Evolutionary conservation across 179 eudicot genomes (phyloP).

Genomic region (Drosera spatulata): DNA sequence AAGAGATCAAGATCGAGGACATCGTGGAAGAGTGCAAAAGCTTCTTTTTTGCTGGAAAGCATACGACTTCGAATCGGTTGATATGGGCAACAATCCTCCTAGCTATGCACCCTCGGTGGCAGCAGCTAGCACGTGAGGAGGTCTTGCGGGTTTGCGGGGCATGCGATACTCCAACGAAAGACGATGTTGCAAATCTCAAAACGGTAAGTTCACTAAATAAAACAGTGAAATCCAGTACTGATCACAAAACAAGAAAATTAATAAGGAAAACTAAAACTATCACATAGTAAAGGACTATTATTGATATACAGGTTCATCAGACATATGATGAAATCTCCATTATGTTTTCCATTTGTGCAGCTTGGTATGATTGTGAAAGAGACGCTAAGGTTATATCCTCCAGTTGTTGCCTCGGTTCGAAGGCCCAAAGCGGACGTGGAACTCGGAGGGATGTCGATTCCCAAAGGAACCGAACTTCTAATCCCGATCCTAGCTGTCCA

Average conservation of each 20-base stretch:
- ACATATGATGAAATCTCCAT: not conserved
- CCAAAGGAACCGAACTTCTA: conserved; percentile 27
- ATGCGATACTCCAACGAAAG: conserved; percentile 55
- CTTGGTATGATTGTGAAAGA: conserved; percentile 52
- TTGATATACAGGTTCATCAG: no score
- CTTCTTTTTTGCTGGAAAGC: conserved; percentile 40
- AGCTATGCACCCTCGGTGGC: conserved; percentile 76
- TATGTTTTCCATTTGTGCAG: conserved; percentile 19
- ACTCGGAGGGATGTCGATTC: conserved; percentile 38
- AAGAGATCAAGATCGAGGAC: conserved; percentile 26
- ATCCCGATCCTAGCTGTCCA: conserved; percentile 33
- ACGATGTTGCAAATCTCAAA: conserved; percentile 42
- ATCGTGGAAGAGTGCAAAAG: conserved; percentile 29
- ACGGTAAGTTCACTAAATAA: conserved; percentile 18
- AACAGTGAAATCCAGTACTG: no score
- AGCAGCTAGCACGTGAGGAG: conserved; percentile 62
- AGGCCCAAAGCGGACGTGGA: conserved; percentile 32
- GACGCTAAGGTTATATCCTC: conserved; percentile 50
- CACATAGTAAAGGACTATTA: no score
- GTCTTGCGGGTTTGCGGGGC: conserved; percentile 48
- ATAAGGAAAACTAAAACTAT: no score
- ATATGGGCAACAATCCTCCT: conserved; percentile 53
- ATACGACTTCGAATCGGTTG: conserved; percentile 49
- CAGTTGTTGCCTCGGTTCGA: conserved; percentile 43
- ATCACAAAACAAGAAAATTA: not conserved